Conservation (phyloP, 2,329 filamentous ascomycete species). For the Keithomyces neogunnii region DNA sequence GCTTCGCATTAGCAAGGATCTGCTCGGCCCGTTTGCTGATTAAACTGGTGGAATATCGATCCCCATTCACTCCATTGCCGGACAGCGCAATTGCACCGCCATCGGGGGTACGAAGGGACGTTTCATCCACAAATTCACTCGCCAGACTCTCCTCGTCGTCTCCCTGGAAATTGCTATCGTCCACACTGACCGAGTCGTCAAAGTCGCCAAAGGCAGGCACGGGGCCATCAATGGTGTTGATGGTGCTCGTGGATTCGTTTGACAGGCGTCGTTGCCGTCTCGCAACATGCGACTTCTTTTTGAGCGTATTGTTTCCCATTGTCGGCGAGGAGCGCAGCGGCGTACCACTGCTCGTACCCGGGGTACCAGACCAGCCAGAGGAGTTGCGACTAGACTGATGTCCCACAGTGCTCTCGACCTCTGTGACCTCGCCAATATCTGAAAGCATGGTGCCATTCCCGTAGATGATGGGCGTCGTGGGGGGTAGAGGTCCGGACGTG, state of each 20-base stretch:
- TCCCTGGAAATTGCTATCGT: constrained; percentile 57
- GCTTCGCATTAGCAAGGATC: constrained; percentile 89
- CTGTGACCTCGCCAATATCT: constrained; percentile 52
- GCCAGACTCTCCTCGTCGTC: constrained; percentile 61
- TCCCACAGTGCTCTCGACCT: constrained; percentile 42
- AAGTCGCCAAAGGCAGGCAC: constrained; percentile 48
- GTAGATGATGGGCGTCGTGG: constrained; percentile 58
- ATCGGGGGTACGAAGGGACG: constrained; percentile 18
- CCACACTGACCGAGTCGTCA: constrained; percentile 53
- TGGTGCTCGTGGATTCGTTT: constrained; percentile 52
- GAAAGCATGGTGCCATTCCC: constrained; percentile 62
- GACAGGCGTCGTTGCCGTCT: constrained; percentile 44
- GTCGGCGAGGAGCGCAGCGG: constrained; percentile 37
- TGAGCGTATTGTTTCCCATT: constrained; percentile 31
- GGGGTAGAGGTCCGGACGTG: constrained; percentile 36
- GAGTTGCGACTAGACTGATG: constrained; percentile 29
- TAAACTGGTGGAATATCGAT: constrained; percentile 62
- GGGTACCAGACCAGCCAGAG: constrained; percentile 21
- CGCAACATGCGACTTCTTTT: constrained; percentile 34
- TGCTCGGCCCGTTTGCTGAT: constrained; percentile 78
- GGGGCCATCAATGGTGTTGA: constrained; percentile 42
- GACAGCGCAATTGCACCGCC: constrained; percentile 7
- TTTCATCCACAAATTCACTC: constrained; percentile 44
- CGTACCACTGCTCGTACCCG: constrained; percentile 16
- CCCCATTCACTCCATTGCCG: constrained; percentile 28